Evolutionary conservation across 345 rosid species (phyloP).

Genomic region (Populus nigra): DNA sequence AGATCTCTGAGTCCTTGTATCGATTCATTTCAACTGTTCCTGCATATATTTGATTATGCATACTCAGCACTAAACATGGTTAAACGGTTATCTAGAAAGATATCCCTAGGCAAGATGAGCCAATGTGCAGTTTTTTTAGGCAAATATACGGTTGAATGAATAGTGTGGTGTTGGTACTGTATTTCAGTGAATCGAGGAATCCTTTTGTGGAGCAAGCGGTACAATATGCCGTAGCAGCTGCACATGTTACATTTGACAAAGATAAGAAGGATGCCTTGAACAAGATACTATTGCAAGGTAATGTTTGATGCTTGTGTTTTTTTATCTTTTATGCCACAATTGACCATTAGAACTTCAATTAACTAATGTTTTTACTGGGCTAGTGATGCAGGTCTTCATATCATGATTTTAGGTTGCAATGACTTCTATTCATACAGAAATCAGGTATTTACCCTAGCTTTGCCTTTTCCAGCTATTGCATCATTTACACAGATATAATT

Average conservation of each 20-base stretch:
- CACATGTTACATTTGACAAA: slow-evolving; percentile 48
- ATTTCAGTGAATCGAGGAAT: slow-evolving; percentile 68
- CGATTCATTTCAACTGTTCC: not conserved
- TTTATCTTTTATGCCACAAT: not conserved
- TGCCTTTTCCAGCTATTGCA: not conserved
- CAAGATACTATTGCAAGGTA: slow-evolving; percentile 82
- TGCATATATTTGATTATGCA: not conserved
- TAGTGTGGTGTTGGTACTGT: not conserved
- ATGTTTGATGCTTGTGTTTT: slow-evolving; percentile 16
- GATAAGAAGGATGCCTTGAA: slow-evolving; percentile 51
- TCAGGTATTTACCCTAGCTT: slow-evolving; percentile 44
- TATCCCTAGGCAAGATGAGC: not conserved
- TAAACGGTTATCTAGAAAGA: not conserved
- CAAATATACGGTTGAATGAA: slow-evolving; percentile 2
- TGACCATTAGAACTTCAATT: slow-evolving; percentile 7
- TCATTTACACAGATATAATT: not conserved
- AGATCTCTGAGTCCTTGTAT: not conserved
- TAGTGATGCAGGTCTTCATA: slow-evolving; percentile 72
- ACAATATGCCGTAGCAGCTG: slow-evolving; percentile 83
- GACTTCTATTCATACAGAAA: slow-evolving; percentile 94
- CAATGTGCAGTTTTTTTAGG: not conserved
- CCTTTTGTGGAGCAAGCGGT: slow-evolving; percentile 86
- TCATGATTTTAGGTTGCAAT: slow-evolving; percentile 83
- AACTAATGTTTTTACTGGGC: slow-evolving; percentile 28
- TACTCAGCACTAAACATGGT: not conserved